Evolutionary conservation across 1,139 yeast species (phyloP), one percentile per base, ranked within the genome.

Genomic region (Blastobotrys raffinosifermentans): DNA sequence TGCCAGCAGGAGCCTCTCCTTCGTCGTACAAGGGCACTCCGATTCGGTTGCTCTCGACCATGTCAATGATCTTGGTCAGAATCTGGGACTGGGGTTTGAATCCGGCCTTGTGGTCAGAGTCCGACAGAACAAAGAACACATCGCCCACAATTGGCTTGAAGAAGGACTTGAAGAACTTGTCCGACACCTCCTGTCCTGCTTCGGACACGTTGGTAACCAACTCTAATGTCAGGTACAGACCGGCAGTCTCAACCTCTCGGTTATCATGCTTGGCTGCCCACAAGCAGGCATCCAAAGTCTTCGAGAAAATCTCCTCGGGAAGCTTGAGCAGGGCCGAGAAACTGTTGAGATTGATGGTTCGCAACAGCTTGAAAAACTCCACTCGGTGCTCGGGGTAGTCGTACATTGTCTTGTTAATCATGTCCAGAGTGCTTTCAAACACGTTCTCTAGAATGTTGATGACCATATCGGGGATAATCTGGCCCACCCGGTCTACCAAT

Each of bases 211-310:
- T 91, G 50, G 76, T 77, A 46, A 89, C 72, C 48, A 91, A 70
- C 55, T 89, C 96, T 44, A 81, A 69, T 27, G 93, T 84, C 47
- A 89, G 72, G 29, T 80, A 75, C 52, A 91, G 73, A 26, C 96
- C 97, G 39, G 81, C 81, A 45, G 83, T 89, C 63, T 91, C 97
- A 39, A 91, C 96, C 44, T 87, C 96, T 61, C 96, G 76, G 62
- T 89, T 86, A 54, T 89, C 93, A 61, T 91, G 98, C 64, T 91
- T 91, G 61, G 93, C 85, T 0, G 97, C 97, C 98, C 98, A 91
- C 55, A 93, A 70, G 34, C 95, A 89, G 1, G 97, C 94, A 63
- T 86, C 91, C 48, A 93, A 79, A 42, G 91, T 81, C 41, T 89
- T 75, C 60, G 83, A 87, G 73, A 91, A 89, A 22, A 95, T 94